phyloP scores from a whole-genome alignment of 2,329 filamentous ascomycete genomes.

The Fusarium redolens region DNA sequence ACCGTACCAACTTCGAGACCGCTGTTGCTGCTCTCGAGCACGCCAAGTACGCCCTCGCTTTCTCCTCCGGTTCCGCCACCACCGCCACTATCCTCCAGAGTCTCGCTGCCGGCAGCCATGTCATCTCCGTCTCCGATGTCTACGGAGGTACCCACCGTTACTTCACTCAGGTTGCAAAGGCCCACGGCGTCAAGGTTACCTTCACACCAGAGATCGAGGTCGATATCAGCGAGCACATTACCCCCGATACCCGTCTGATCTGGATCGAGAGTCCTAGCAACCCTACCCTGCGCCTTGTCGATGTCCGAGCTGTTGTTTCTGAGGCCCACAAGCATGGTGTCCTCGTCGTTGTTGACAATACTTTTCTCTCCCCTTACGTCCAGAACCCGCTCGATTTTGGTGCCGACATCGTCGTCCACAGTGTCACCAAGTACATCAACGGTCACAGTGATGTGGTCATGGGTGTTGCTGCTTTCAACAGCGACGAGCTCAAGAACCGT shows the following conservation, averaged over 20 bases:
- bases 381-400: slow-evolving; percentile 96
- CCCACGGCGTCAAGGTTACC: slow-evolving; percentile 93
- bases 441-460: slow-evolving; percentile 97
- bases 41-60: slow-evolving; percentile 91
- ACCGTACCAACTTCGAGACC: slow-evolving; percentile 92
- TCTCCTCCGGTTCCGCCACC: slow-evolving; percentile 92
- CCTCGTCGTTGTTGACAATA: slow-evolving; percentile 98
- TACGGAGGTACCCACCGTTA: slow-evolving; percentile 98
- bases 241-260: slow-evolving; percentile 88
- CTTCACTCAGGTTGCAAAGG: slow-evolving; percentile 96
- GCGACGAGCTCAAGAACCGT: slow-evolving; percentile 78
- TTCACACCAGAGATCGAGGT: slow-evolving; percentile 94
- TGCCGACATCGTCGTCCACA: slow-evolving; percentile 96
- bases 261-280: slow-evolving; percentile 98
- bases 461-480: slow-evolving; percentile 97
- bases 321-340: slow-evolving; percentile 90
- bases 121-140: slow-evolving; percentile 96
- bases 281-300: slow-evolving; percentile 91
- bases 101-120: slow-evolving; percentile 88
- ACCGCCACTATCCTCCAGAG: slow-evolving; percentile 95
- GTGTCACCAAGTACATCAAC: slow-evolving; percentile 99
- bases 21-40: slow-evolving; percentile 93
- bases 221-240: slow-evolving; percentile 86
- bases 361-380: slow-evolving; percentile 94
- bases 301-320: slow-evolving; percentile 86